These are phyloP conservation scores for Rheum nobile DNA, from an alignment of 148 eudicot genomes.

Conservation along the genomic window DNA sequence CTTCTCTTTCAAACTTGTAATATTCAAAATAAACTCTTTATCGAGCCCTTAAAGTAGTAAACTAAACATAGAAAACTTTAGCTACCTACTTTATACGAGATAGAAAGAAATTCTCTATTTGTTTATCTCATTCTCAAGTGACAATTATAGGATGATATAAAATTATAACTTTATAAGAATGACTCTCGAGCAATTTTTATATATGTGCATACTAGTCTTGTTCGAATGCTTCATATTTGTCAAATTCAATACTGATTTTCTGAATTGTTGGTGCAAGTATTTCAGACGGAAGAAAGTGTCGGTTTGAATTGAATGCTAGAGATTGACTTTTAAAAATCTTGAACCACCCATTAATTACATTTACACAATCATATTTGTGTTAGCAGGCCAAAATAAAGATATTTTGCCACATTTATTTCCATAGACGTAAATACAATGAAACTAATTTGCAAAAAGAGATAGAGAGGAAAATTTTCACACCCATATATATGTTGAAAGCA, in stretches of 20 bases:
- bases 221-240: neutral
- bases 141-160: too few relatives aligned
- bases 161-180: too few relatives aligned
- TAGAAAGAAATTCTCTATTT: too few relatives aligned
- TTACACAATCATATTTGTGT: neutral
- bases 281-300: neutral
- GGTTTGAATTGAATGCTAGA: conserved; percentile 3
- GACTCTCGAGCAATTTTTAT: too few relatives aligned
- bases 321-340: neutral
- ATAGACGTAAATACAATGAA: too few relatives aligned
- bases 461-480: too few relatives aligned
- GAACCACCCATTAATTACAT: neutral
- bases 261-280: neutral
- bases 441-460: too few relatives aligned
- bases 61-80: neutral
- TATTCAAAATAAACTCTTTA: neutral
- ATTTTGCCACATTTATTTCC: too few relatives aligned
- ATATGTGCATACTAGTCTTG: neutral
- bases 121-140: too few relatives aligned
- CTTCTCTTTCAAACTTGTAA: neutral
- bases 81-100: neutral
- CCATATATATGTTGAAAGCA: too few relatives aligned
- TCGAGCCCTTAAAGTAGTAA: neutral
- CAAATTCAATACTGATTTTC: neutral
- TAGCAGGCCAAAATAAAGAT: neutral